Percentiles rank a stretch among this genome's conserved stretches.
Evolutionary conservation across 441 rosid genomes (phyloP).

Genomic region (Pelargonium myrrhifolium): DNA sequence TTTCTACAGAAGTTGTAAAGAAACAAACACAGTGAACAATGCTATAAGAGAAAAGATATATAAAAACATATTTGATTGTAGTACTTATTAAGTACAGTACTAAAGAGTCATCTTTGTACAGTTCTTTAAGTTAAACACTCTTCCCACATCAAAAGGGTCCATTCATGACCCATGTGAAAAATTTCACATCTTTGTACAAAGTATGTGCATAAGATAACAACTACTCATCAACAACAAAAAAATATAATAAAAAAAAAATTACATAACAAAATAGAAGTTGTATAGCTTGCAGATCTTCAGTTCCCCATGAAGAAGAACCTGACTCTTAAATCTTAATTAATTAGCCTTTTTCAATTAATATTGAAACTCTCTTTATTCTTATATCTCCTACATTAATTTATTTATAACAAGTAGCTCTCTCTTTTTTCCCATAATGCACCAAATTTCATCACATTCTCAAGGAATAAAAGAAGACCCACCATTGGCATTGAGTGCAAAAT

Average conservation of each 20-base stretch:
- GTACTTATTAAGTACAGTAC: background rate
- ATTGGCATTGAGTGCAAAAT: slow-evolving; percentile 48
- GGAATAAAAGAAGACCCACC: slow-evolving; percentile 54
- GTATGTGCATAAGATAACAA: background rate
- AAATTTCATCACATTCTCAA: slow-evolving; percentile 15
- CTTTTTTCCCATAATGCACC: background rate
- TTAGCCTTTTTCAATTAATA: too few species aligned
- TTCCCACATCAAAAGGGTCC: slow-evolving; percentile 4
- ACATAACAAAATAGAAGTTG: too few species aligned
- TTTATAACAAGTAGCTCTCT: too few species aligned
- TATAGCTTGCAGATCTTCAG: too few species aligned
- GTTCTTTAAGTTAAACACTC: background rate
- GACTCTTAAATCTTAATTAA: too few species aligned
- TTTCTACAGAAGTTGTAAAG: background rate
- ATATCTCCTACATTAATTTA: too few species aligned
- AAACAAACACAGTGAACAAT: background rate
- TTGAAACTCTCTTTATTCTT: too few species aligned
- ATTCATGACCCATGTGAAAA: background rate
- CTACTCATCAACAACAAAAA: too few species aligned
- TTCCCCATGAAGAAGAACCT: too few species aligned
- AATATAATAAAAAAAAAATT: too few species aligned
- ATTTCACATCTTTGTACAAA: slow-evolving; percentile 2
- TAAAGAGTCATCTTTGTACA: background rate
- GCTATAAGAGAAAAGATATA: too few species aligned
- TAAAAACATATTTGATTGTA: background rate